Evolutionary conservation across 1,139 yeast genomes (phyloP).

Genomic region (Spencermartinsiella ligniputridi): DNA sequence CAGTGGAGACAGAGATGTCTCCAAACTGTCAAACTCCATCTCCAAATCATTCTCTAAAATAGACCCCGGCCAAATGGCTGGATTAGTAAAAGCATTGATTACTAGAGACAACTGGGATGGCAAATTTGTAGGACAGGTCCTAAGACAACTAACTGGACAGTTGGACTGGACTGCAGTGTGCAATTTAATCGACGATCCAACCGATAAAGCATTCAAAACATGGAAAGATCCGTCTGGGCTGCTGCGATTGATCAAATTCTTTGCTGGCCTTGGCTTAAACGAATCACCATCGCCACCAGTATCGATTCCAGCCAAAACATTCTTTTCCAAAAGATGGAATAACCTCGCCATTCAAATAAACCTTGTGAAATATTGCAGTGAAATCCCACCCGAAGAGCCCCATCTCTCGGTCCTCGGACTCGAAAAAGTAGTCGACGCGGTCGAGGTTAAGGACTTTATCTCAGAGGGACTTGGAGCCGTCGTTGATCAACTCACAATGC

Average conservation of each 20-base stretch:
- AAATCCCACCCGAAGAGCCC: conserved; percentile 19
- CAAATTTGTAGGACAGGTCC: neutral
- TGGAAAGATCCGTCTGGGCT: conserved; percentile 2
- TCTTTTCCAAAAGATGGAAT: conserved; percentile 22
- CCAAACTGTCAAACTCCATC: neutral
- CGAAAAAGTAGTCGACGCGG: conserved; percentile 18
- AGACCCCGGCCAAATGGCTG: neutral
- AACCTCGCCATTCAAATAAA: conserved; percentile 24
- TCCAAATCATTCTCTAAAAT: neutral
- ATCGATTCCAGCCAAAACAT: conserved; percentile 12
- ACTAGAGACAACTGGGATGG: neutral
- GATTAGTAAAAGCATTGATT: neutral
- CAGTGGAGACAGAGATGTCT: neutral
- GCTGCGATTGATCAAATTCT: neutral
- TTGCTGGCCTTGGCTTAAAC: neutral
- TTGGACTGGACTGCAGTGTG: neutral
- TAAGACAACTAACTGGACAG: neutral
- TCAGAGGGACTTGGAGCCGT: conserved; percentile 19
- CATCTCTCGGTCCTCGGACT: conserved; percentile 20
- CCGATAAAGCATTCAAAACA: neutral
- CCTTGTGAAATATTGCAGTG: conserved; percentile 18
- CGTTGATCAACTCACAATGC: conserved; percentile 20
- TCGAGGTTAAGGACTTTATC: conserved; percentile 13
- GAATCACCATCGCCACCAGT: neutral
- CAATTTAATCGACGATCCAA: neutral